Base-by-base conservation (phyloP, 495 filamentous ascomycete genomes). In the Talaromyces trachyspermus region DNA sequence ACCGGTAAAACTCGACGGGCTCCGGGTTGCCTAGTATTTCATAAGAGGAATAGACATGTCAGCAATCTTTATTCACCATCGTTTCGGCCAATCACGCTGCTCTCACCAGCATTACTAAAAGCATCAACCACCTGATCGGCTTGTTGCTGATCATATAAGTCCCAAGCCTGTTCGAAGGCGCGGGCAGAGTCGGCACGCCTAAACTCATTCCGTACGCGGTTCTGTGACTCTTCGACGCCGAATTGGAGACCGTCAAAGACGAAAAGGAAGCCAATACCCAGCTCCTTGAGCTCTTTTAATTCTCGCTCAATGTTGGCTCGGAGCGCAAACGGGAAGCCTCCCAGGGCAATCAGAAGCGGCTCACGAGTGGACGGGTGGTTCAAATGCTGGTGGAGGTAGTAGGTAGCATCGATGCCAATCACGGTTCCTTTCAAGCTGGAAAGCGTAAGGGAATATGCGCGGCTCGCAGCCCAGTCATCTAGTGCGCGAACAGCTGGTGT, bases 221-320 rank as follows among this genome's bases (percentile, higher is more conserved):
- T 72, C 46, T 66, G 72, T 25, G 75, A 76, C 50, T 90, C 83
- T 50, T 83, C 79, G 49, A 81, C 85, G 37, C 78, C 80, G 50
- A 85, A 77, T 11, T 86, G 77, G 45, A 95, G 74, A 25, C 94
- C 94, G 62, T 86, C 83, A 66, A 99, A 97, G 40, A 97, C 78
- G 57, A 97, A 97, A 39, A 90, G 60, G 26, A 81, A 86, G 23
- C 63, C 77, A 36, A 89, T 83, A 19, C 44, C 73, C 61, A 66
- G 77, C 63, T 32, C 75, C 63, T 61, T 80, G 69, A 78, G 89
- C 77, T 54, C 70, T 65, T 52, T 73, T 4, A 99, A 68, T 48
- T 95, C 86, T 26, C 72, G 71, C 57, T 86, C 77, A 46, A 97
- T 84, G 43, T 81, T 80, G 25, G 62, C 63, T 57, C 80, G 72